A percentile compares a stretch with the other conserved stretches of the same genome.
Conservation (phyloP, 1,284 basidiomycete genomes). For the Thecaphora frezii region DNA sequence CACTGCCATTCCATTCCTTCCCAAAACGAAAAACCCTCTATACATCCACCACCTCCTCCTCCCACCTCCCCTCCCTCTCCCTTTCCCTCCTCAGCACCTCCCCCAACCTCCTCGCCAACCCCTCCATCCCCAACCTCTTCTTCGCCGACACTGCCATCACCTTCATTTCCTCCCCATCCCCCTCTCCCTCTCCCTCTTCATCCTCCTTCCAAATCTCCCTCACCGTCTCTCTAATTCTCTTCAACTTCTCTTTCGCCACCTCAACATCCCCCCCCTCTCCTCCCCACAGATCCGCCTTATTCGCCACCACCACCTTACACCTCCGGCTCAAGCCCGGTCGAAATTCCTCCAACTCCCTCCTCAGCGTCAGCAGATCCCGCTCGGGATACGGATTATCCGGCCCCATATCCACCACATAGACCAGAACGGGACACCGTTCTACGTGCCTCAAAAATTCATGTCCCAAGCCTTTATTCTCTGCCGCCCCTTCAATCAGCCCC, state of each 20-base stretch:
- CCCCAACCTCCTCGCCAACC: conserved; percentile 20
- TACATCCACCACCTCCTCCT: background rate
- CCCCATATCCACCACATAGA: conserved; percentile 88
- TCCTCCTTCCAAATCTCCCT: conserved; percentile 14
- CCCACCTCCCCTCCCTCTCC: background rate
- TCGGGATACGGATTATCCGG: conserved; percentile 63
- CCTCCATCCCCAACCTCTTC: conserved; percentile 30
- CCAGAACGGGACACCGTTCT: conserved; percentile 84
- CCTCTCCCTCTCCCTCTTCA: background rate
- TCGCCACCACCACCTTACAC: conserved; percentile 72
- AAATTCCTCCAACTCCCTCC: conserved; percentile 81
- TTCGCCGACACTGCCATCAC: conserved; percentile 25
- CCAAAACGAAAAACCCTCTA: too few species aligned
- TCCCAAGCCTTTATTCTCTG: conserved; percentile 86
- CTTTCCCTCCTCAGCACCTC: conserved; percentile 11
- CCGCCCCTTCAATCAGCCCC: conserved; percentile 80
- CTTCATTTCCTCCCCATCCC: conserved; percentile 8
- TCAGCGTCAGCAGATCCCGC: conserved; percentile 73
- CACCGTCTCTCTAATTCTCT: conserved; percentile 7
- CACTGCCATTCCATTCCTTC: too few species aligned
- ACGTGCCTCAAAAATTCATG: conserved; percentile 91
- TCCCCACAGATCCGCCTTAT: conserved; percentile 75
- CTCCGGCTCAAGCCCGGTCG: conserved; percentile 72
- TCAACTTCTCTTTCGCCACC: conserved; percentile 20
- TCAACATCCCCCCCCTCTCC: conserved; percentile 5